These are phyloP conservation scores for Aspergillus flavus DNA, from an alignment of 2,329 filamentous ascomycete genomes.

Conservation along the genomic window DNA sequence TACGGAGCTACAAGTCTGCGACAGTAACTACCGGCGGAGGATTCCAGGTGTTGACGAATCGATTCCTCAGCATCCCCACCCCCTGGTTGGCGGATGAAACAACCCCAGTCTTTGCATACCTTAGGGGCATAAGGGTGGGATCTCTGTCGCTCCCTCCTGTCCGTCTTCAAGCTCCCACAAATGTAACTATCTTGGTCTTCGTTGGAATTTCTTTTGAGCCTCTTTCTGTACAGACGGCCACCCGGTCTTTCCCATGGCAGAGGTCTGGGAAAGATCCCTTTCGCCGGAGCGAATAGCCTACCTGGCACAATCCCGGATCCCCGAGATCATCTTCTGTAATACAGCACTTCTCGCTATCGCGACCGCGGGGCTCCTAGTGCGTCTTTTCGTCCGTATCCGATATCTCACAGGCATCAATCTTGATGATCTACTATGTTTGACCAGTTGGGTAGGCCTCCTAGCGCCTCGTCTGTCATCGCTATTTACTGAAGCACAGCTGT, in stretches of 20 bases:
- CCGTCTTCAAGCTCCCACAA: neutral
- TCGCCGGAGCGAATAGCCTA: slow-evolving; percentile 16
- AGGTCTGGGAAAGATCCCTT: slow-evolving; percentile 12
- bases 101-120: slow-evolving; percentile 1
- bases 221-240: slow-evolving; percentile 7
- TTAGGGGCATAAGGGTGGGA: slow-evolving; percentile 6
- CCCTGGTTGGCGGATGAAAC: slow-evolving; percentile 11
- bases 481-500: neutral
- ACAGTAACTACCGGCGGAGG: neutral
- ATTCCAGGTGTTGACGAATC: slow-evolving; percentile 11
- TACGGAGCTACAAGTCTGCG: neutral
- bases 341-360: slow-evolving; percentile 12
- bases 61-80: neutral
- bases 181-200: slow-evolving; percentile 1
- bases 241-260: slow-evolving; percentile 15
- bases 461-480: too few species aligned
- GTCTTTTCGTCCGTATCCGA: slow-evolving; percentile 19
- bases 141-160: slow-evolving; percentile 1
- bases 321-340: slow-evolving; percentile 21
- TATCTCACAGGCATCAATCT: slow-evolving; percentile 19
- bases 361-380: slow-evolving; percentile 15
- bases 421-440: slow-evolving; percentile 21
- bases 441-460: slow-evolving; percentile 18
- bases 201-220: neutral
- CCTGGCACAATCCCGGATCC: slow-evolving; percentile 13